Conservation (phyloP, 495 filamentous ascomycete species). For the Penicillium argentinense region DNA sequence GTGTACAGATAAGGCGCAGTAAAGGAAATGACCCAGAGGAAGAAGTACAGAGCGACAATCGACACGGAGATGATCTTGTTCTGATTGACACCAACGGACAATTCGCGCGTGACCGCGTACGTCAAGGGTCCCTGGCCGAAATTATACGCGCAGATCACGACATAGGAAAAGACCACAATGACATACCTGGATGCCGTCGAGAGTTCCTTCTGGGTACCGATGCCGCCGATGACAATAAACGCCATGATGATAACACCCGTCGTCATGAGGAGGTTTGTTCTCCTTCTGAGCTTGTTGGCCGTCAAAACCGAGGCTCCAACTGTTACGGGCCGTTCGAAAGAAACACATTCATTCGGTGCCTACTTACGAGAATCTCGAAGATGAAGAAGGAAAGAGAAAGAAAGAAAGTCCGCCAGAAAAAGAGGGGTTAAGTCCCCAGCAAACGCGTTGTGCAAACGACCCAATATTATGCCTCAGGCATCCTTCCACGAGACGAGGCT, state of each 20-base stretch:
- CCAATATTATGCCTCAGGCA: too few relatives aligned
- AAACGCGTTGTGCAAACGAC: too few relatives aligned
- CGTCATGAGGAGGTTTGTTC: conserved; percentile 30
- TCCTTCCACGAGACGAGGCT: too few relatives aligned
- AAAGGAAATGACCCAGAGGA: conserved; percentile 37
- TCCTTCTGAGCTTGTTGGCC: conserved; percentile 33
- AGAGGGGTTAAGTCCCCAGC: too few relatives aligned
- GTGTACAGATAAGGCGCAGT: conserved; percentile 41
- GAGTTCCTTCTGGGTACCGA: conserved; percentile 25
- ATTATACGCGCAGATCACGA: conserved; percentile 38
- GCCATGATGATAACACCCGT: conserved; percentile 28
- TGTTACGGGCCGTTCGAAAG: too few relatives aligned
- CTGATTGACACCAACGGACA: conserved; percentile 38
- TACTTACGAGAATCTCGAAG: too few relatives aligned
- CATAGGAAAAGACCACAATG: conserved; percentile 33
- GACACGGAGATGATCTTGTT: conserved; percentile 37
- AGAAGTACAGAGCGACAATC: conserved; percentile 33
- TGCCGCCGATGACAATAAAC: conserved; percentile 32
- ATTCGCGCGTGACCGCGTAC: conserved; percentile 33
- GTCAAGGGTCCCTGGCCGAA: conserved; percentile 33
- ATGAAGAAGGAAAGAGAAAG: too few relatives aligned
- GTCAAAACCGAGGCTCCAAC: conserved; percentile 23
- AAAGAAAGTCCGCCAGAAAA: too few relatives aligned
- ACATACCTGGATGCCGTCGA: conserved; percentile 15
- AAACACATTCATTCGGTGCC: too few relatives aligned